Percentiles rank a stretch among this genome's conserved stretches.
Conservation (phyloP, 208 protist species). For the Naegleria gruberi region DNA sequence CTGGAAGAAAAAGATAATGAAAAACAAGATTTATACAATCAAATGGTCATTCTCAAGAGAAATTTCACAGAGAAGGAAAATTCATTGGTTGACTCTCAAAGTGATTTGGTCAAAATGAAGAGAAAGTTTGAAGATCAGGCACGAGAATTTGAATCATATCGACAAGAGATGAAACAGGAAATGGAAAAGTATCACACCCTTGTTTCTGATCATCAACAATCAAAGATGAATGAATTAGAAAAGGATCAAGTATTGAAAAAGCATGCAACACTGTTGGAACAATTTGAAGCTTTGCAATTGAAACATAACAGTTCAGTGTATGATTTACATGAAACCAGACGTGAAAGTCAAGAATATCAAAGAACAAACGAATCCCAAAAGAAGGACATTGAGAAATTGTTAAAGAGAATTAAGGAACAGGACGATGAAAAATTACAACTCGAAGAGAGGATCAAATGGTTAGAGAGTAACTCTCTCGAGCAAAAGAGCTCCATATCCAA, state of each 20-base stretch:
- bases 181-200: not conserved
- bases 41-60: not conserved
- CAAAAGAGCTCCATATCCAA: not conserved
- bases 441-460: too few species aligned
- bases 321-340: not conserved
- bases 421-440: too few species aligned
- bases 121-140: not conserved
- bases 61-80: not conserved
- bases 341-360: not conserved
- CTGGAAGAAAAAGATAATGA: not conserved
- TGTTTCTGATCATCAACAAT: too few species aligned
- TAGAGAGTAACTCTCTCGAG: too few species aligned
- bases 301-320: too few species aligned
- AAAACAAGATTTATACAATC: not conserved
- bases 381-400: not conserved
- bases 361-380: not conserved
- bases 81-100: not conserved
- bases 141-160: not conserved
- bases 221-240: not conserved
- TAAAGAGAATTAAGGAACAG: too few species aligned
- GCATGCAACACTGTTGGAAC: not conserved
- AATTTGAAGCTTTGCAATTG: too few species aligned
- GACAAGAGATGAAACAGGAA: not conserved
- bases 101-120: not conserved
- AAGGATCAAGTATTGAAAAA: not conserved